Evolutionary conservation across 1,139 yeast genomes (phyloP).

Genomic region (Protomyces lactucae-debilis): DNA sequence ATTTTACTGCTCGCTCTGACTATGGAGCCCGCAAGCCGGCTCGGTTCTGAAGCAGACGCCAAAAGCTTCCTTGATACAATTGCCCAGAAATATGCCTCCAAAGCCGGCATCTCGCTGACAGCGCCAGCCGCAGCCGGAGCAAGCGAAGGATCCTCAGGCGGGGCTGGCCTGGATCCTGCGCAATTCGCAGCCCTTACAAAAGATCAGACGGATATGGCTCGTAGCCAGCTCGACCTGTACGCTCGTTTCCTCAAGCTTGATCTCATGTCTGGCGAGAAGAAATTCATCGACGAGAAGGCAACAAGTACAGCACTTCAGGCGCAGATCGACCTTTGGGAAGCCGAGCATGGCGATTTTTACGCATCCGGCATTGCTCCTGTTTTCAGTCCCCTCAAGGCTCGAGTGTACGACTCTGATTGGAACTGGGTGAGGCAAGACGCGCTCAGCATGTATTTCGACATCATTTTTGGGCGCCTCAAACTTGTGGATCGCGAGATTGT

Average conservation of each 20-base stretch:
- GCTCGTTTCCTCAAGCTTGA: slow-evolving; percentile 94
- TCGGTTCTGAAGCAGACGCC: slow-evolving; percentile 82
- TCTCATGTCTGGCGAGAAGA: slow-evolving; percentile 83
- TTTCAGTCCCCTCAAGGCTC: slow-evolving; percentile 86
- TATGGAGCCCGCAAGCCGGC: slow-evolving; percentile 84
- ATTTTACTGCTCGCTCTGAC: slow-evolving; percentile 77
- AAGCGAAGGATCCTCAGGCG: slow-evolving; percentile 55
- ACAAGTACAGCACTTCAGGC: slow-evolving; percentile 77
- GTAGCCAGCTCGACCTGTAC: slow-evolving; percentile 89
- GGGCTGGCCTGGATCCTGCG: slow-evolving; percentile 89
- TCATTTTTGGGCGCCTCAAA: slow-evolving; percentile 85
- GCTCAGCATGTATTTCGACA: slow-evolving; percentile 86
- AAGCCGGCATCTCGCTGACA: slow-evolving; percentile 70
- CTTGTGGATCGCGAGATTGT: slow-evolving; percentile 94
- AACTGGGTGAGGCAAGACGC: slow-evolving; percentile 99
- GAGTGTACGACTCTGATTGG: slow-evolving; percentile 97
- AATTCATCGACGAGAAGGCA: slow-evolving; percentile 79
- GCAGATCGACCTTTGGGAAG: slow-evolving; percentile 87
- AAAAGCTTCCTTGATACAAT: slow-evolving; percentile 76
- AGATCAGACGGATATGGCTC: slow-evolving; percentile 83
- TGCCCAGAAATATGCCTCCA: slow-evolving; percentile 79
- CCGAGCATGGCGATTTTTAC: slow-evolving; percentile 92
- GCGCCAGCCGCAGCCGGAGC: slow-evolving; percentile 56
- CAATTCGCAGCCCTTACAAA: slow-evolving; percentile 91
- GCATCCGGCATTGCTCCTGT: slow-evolving; percentile 87